Evolutionary conservation across 331 rosid species (phyloP).

Genomic region (Acacia pycnantha): DNA sequence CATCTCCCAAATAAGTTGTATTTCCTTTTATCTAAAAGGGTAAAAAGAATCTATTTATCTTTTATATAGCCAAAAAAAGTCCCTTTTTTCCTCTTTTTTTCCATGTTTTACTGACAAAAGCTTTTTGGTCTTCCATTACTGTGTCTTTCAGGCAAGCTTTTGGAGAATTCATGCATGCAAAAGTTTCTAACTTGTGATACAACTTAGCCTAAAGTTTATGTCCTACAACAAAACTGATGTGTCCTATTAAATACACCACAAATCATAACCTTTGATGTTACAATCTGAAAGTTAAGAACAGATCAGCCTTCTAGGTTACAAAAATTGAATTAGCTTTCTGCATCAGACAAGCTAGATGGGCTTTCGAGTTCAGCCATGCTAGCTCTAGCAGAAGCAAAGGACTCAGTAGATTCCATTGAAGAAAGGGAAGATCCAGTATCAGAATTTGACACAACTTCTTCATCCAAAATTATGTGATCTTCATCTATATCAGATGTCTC

Average conservation of each 20-base stretch:
- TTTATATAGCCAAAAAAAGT: too few relatives aligned
- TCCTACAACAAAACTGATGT: conserved; percentile 24
- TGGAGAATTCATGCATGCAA: neutral
- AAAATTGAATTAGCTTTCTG: conserved; percentile 38
- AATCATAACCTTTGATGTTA: neutral
- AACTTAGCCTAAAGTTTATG: neutral
- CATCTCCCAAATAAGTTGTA: neutral
- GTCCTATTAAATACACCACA: neutral
- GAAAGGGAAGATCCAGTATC: conserved; percentile 81
- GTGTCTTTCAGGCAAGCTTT: neutral
- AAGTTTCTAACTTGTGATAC: neutral
- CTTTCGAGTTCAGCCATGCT: conserved; percentile 94
- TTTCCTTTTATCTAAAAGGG: neutral
- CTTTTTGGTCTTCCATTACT: neutral
- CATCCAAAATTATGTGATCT: conserved; percentile 60
- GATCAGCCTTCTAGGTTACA: neutral
- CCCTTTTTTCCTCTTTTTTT: too few relatives aligned
- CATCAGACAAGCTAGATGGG: conserved; percentile 68
- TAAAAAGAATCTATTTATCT: neutral
- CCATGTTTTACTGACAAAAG: neutral
- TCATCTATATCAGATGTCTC: conserved; percentile 78
- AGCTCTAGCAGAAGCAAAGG: conserved; percentile 95
- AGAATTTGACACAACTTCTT: conserved; percentile 55
- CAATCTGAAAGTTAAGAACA: conserved; percentile 2
- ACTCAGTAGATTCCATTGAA: conserved; percentile 63